phyloP scores from a whole-genome alignment of 2,329 filamentous ascomycete species.

The Fusarium brachygibbosum region DNA sequence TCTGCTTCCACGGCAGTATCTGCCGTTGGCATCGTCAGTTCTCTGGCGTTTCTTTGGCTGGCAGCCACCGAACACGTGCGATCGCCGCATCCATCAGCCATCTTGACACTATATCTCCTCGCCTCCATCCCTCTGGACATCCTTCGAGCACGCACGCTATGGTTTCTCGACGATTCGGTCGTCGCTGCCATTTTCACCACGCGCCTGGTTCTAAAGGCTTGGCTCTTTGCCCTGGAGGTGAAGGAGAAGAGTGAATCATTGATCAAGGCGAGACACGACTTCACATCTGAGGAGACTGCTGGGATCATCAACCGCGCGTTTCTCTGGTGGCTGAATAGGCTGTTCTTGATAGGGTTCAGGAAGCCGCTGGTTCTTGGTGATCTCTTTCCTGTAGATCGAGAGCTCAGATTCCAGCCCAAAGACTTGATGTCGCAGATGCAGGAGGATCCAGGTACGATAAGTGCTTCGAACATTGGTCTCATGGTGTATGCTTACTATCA shows the following conservation, averaged over 20 bases:
- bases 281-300: slow-evolving; percentile 15
- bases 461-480: slow-evolving; percentile 8
- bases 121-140: slow-evolving; percentile 9
- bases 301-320: slow-evolving; percentile 17
- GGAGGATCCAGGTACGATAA: slow-evolving; percentile 15
- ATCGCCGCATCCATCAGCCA: slow-evolving; percentile 12
- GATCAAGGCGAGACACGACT: slow-evolving; percentile 11
- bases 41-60: slow-evolving; percentile 11
- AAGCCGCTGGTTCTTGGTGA: slow-evolving; percentile 16
- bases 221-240: slow-evolving; percentile 11
- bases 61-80: slow-evolving; percentile 12
- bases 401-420: slow-evolving; percentile 16
- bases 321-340: slow-evolving; percentile 14
- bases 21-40: slow-evolving; percentile 8
- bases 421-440: slow-evolving; percentile 13
- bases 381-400: slow-evolving; percentile 15
- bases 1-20: slow-evolving; percentile 14
- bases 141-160: slow-evolving; percentile 9
- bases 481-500: slow-evolving; percentile 17
- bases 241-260: slow-evolving; percentile 16
- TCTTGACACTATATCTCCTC: slow-evolving; percentile 13
- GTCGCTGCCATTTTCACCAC: slow-evolving; percentile 15
- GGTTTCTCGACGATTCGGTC: slow-evolving; percentile 13
- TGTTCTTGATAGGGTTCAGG: slow-evolving; percentile 15
- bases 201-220: slow-evolving; percentile 11